phyloP scores from a whole-genome alignment of 257 asterid genomes.

The Oldenlandia corymbosa region DNA sequence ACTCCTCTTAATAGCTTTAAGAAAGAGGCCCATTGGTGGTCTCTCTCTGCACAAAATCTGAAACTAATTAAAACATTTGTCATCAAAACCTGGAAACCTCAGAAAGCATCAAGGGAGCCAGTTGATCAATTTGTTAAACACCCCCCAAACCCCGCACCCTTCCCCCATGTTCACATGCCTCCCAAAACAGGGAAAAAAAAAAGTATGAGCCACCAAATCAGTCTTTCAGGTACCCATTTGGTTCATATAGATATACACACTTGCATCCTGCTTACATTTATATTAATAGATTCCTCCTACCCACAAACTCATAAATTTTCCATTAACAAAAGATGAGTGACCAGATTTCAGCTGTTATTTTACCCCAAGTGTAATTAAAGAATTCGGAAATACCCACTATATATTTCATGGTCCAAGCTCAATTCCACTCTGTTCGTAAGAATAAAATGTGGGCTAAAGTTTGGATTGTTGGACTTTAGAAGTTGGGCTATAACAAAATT shows the following conservation, averaged over 20 bases:
- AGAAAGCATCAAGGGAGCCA: neutral
- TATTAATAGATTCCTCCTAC: neutral
- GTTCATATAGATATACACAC: neutral
- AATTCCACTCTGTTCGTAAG: too few relatives aligned
- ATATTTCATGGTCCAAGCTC: too few relatives aligned
- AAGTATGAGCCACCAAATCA: conserved; percentile 1
- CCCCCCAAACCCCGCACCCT: too few relatives aligned
- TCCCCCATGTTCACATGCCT: conserved; percentile 22
- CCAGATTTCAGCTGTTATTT: too few relatives aligned
- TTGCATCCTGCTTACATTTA: neutral
- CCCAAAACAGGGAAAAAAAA: neutral
- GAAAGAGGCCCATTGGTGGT: conserved; percentile 6
- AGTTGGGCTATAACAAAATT: too few relatives aligned
- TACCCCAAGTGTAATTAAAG: too few relatives aligned
- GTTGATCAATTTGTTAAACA: conserved; percentile 2
- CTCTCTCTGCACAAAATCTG: neutral
- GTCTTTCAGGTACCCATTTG: conserved; percentile 1
- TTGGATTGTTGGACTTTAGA: too few relatives aligned
- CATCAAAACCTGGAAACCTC: conserved; percentile 6
- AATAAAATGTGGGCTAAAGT: too few relatives aligned
- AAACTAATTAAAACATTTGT: conserved; percentile 7
- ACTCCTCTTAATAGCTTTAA: neutral
- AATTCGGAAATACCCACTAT: too few relatives aligned
- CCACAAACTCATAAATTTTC: too few relatives aligned
- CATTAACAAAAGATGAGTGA: too few relatives aligned